Evolutionary conservation across 495 filamentous ascomycete genomes (phyloP), one percentile per base, ranked within the genome.

Genomic region (Lasiosphaeria ovina): DNA sequence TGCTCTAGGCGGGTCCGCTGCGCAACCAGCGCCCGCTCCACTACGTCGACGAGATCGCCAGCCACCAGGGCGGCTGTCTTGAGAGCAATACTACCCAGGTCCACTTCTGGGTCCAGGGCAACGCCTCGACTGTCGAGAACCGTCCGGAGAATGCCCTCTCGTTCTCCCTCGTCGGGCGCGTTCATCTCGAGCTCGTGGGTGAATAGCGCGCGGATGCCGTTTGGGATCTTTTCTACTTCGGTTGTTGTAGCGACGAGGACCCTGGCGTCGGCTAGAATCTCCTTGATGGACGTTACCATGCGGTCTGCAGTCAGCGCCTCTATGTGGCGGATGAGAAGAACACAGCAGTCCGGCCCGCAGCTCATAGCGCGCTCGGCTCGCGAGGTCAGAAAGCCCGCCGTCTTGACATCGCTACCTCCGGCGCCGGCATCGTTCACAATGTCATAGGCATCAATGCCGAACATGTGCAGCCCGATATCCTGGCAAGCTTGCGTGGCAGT

Each of bases 21-120:
- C 1, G 91, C 93, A 6, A 89, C 84, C 9, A 90, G 74, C 6
- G 94, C 94, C 31, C 94, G 84, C 65, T 97, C 92, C 51, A 97
- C 91, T 2, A 98, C 93, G 64, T 98, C 94, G 6, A 93, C 87
- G 35, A 98, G 76, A 71, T 98, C 92, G 11, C 94, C 93, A 33
- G 93, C 94, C 9, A 98, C 94, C 7, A 98, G 81, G 16, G 94
- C 94, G 35, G 94, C 94, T 5, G 94, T 98, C 80, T 97, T 98
- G 51, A 97, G 79, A 6, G 94, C 93, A 38, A 98, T 86, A 24
- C 87, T 81, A 35, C 85, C 78, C 6, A 98, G 78, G 11, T 96
- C 91, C 0, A 96, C 92, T 62, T 95, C 89, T 0, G 85, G 80
- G 3, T 89, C 87, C 2, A 96, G 73, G 17, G 82, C 80, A 31